Evolutionary conservation across 2,329 filamentous ascomycete species (phyloP), one percentile per base, ranked within the genome.

Genomic region (Fusarium sulawesiense): DNA sequence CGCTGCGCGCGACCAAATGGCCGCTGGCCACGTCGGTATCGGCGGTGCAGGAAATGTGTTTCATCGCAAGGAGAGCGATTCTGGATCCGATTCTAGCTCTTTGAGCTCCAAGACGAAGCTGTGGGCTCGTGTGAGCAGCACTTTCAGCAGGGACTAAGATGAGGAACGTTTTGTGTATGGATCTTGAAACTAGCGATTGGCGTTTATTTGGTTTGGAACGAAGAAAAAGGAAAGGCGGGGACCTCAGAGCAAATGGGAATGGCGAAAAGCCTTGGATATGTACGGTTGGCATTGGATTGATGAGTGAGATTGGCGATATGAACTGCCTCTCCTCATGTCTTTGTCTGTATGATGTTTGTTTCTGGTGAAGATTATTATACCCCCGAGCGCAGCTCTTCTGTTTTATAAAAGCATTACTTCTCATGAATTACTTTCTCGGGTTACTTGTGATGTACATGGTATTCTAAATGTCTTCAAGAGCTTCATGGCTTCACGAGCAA

Each of bases 21-120:
- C 82, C 60, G 83, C 85, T 76, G 91, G 90, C 80, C 86, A 89
- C 79, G 86, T 86, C 16, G 90, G 90, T 72, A 88, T 90, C 58
- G 90, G 90, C 71, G 90, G 90, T 64, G 89, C 89, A 3, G 90
- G 90, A 73, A 81, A 81, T 67, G 84, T 88, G 68, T 92, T 92
- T 80, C 89, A 91, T 78, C 78, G 78, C 73, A 78, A 77, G 75
- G 66, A 64, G 49, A 80, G 78, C 75, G 78, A 75, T 62, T 78
- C 79, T 14, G 70, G 76, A 46, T 76, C 73, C 45, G 63, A 72
- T 69, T 78, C 79, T 71, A 81, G 78, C 64, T 78, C 78, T 34
- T 53, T 74, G 59, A 77, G 77, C 72, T 74, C 74, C 27, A 78
- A 76, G 73, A 57, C 72, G 23, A 79, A 76, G 73, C 57, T 79